A percentile compares a stretch with the other conserved stretches of the same genome.
These are phyloP conservation scores for Cyberlindnera mrakii DNA, from an alignment of 805 yeast genomes.

Conservation along the genomic window DNA sequence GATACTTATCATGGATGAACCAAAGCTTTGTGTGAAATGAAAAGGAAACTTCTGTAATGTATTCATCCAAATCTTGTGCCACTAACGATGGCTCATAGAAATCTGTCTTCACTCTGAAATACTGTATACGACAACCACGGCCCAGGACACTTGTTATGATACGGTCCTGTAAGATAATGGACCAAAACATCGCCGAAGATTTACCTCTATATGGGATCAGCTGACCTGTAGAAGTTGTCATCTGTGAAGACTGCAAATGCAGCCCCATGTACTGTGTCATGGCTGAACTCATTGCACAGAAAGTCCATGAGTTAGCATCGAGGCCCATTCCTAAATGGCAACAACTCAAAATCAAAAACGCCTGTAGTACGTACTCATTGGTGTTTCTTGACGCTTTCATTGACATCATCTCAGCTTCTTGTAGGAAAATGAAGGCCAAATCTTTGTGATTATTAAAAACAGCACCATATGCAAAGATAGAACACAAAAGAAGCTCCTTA, in stretches of 20 bases:
- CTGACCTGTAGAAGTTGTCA: too few species aligned
- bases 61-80: neutral
- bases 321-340: conserved; percentile 27
- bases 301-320: conserved; percentile 29
- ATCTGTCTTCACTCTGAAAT: conserved; percentile 24
- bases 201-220: conserved; percentile 2
- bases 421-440: conserved; percentile 12
- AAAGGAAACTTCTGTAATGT: conserved; percentile 4
- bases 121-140: conserved; percentile 29
- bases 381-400: conserved; percentile 11
- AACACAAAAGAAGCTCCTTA: conserved; percentile 24
- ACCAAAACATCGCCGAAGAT: conserved; percentile 22
- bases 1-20: conserved; percentile 27
- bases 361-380: conserved; percentile 25
- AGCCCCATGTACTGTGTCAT: conserved; percentile 25
- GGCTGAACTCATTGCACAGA: conserved; percentile 27
- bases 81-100: conserved; percentile 16
- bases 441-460: conserved; percentile 14
- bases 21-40: conserved; percentile 26
- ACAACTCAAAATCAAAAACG: conserved; percentile 25
- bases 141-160: conserved; percentile 29
- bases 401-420: conserved; percentile 18
- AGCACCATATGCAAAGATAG: conserved; percentile 26
- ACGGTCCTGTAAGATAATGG: conserved; percentile 28
- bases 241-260: conserved; percentile 6